A percentile compares a stretch with the other conserved stretches of the same genome.
Conservation (phyloP, 345 rosid species). For the Draba incana region DNA sequence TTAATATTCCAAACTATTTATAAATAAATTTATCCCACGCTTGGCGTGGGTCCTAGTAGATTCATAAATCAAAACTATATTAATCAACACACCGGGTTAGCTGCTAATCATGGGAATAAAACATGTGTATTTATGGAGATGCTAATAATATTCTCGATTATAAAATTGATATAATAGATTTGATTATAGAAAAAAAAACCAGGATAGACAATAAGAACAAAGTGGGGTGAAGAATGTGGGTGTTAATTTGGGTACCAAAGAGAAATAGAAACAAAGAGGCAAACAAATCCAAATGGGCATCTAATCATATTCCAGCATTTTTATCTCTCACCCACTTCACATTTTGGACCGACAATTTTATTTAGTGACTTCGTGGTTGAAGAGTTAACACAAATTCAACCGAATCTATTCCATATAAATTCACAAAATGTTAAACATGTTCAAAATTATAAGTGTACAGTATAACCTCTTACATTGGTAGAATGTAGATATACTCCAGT, state of each 20-base stretch:
- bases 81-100: background rate
- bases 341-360: slow-evolving; percentile 18
- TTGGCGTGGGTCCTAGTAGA: background rate
- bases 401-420: background rate
- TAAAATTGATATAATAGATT: slow-evolving; percentile 7
- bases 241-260: slow-evolving; percentile 28
- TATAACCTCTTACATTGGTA: slow-evolving; percentile 2
- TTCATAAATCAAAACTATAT: slow-evolving; percentile 16
- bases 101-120: slow-evolving; percentile 21
- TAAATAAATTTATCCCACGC: no score
- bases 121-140: slow-evolving; percentile 14
- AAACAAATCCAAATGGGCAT: slow-evolving; percentile 38
- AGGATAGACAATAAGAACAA: slow-evolving; percentile 20
- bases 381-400: background rate
- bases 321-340: slow-evolving; percentile 32
- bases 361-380: slow-evolving; percentile 21
- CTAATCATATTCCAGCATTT: slow-evolving; percentile 41
- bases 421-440: slow-evolving; percentile 1
- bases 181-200: background rate
- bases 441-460: background rate
- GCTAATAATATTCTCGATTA: slow-evolving; percentile 12
- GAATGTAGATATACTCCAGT: no score
- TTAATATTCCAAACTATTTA: no score
- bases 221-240: slow-evolving; percentile 35
- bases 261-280: slow-evolving; percentile 31